Evolutionary conservation across 2,329 filamentous ascomycete genomes (phyloP).

Genomic region (Colletotrichum destructivum): DNA sequence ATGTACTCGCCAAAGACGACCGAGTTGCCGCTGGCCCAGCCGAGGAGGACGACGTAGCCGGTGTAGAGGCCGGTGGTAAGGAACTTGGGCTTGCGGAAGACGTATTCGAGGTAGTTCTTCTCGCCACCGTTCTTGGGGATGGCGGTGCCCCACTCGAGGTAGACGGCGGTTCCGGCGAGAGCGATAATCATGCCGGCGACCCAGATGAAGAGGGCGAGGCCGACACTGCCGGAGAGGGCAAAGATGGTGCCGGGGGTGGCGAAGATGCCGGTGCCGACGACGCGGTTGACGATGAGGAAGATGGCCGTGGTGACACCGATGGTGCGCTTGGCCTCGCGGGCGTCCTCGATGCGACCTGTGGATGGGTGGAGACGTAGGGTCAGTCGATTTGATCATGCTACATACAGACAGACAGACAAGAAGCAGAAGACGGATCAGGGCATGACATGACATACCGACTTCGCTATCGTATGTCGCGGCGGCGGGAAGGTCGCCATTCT

Average conservation of each 20-base stretch:
- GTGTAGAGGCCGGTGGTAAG: slow-evolving; percentile 73
- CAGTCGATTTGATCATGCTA: background rate
- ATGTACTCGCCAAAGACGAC: slow-evolving; percentile 81
- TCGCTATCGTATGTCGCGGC: slow-evolving; percentile 40
- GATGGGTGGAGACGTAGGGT: background rate
- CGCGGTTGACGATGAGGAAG: slow-evolving; percentile 75
- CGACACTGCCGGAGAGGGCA: slow-evolving; percentile 71
- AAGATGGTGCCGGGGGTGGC: slow-evolving; percentile 74
- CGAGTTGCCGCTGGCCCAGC: slow-evolving; percentile 77
- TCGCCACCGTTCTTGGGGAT: slow-evolving; percentile 76
- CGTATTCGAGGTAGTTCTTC: slow-evolving; percentile 78
- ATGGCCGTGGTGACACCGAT: slow-evolving; percentile 70
- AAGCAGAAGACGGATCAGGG: background rate
- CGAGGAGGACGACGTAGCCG: slow-evolving; percentile 74
- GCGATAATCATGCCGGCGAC: slow-evolving; percentile 74
- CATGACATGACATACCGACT: slow-evolving; percentile 33
- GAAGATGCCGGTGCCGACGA: slow-evolving; percentile 79
- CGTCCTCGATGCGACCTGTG: slow-evolving; percentile 53
- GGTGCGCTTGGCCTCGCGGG: slow-evolving; percentile 65
- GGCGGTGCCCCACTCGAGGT: slow-evolving; percentile 76
- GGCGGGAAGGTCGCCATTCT: slow-evolving; percentile 25
- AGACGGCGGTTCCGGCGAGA: slow-evolving; percentile 73
- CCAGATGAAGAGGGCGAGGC: slow-evolving; percentile 75
- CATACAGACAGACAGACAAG: too few relatives aligned
- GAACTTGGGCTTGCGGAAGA: slow-evolving; percentile 73